A percentile compares a stretch with the other conserved stretches of the same genome.
Evolutionary conservation across 2,329 filamentous ascomycete species (phyloP).

Genomic region (Trichoderma endophyticum): DNA sequence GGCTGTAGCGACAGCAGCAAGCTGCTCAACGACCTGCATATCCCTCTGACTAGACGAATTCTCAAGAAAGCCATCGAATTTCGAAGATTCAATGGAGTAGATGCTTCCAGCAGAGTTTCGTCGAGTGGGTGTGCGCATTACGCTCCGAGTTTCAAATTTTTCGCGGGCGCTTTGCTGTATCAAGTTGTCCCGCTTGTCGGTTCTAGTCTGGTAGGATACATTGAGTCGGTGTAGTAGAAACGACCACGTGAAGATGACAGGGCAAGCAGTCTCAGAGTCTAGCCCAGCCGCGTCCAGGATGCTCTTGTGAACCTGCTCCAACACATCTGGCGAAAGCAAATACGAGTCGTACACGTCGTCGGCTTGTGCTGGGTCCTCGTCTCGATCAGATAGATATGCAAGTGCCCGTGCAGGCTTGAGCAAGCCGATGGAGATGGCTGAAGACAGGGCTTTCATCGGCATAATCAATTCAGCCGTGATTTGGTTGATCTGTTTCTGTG

Average conservation of each 20-base stretch:
- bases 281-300: constrained; percentile 58
- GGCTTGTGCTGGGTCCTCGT: constrained; percentile 35
- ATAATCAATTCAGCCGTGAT: constrained; percentile 50
- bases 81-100: constrained; percentile 58
- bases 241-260: constrained; percentile 78
- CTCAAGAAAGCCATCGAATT: constrained; percentile 57
- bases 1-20: constrained; percentile 48
- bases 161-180: constrained; percentile 58
- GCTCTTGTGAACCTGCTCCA: constrained; percentile 72
- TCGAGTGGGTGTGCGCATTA: constrained; percentile 39
- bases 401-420: constrained; percentile 63
- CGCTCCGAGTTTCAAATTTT: constrained; percentile 50
- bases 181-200: constrained; percentile 57
- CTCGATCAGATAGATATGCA: constrained; percentile 37
- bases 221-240: constrained; percentile 70
- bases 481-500: constrained; percentile 34
- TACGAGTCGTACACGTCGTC: constrained; percentile 53
- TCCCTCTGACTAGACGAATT: constrained; percentile 50
- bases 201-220: constrained; percentile 58
- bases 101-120: constrained; percentile 61
- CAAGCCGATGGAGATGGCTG: constrained; percentile 67
- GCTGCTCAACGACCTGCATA: constrained; percentile 47
- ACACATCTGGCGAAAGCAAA: constrained; percentile 63
- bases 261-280: constrained; percentile 62
- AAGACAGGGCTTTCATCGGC: constrained; percentile 66